Conservation (phyloP, 2,329 filamentous ascomycete genomes). For the Xylaria polymorpha region DNA sequence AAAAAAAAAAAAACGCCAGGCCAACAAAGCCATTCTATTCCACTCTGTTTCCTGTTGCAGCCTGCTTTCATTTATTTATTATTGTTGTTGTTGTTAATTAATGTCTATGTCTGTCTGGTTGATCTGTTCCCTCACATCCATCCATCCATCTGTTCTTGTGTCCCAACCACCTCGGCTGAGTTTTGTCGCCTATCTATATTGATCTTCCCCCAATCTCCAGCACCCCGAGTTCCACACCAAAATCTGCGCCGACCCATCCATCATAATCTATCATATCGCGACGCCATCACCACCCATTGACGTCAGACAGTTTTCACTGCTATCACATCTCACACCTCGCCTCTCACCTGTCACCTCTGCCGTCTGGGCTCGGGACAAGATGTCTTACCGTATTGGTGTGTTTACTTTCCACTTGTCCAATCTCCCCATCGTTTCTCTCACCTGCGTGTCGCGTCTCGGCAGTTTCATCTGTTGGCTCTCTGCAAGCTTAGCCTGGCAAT, state of each 20-base stretch:
- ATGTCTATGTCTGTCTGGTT: neutral
- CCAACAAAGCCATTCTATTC: slow-evolving; percentile 20
- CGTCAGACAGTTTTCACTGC: slow-evolving; percentile 9
- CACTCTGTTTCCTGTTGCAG: slow-evolving; percentile 5
- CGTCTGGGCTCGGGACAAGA: slow-evolving; percentile 22
- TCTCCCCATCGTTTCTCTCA: neutral
- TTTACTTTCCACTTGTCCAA: slow-evolving; percentile 13
- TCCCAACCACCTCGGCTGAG: neutral
- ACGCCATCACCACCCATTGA: slow-evolving; percentile 13
- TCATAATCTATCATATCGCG: slow-evolving; percentile 20
- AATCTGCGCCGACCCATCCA: slow-evolving; percentile 2
- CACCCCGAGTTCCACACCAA: slow-evolving; percentile 6
- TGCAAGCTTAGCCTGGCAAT: neutral
- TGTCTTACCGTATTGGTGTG: slow-evolving; percentile 41
- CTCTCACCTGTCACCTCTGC: slow-evolving; percentile 16
- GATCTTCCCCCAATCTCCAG: neutral
- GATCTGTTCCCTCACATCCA: neutral
- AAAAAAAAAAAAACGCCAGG: neutral
- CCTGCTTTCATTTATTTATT: slow-evolving; percentile 18
- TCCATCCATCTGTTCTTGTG: neutral
- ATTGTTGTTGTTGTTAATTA: neutral
- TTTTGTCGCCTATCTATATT: neutral
- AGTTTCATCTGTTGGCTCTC: slow-evolving; percentile 21
- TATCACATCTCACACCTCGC: slow-evolving; percentile 12
- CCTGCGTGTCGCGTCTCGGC: slow-evolving; percentile 15